Conservation (phyloP, 1,139 yeast genomes). For the Starmera stellimalicola region DNA sequence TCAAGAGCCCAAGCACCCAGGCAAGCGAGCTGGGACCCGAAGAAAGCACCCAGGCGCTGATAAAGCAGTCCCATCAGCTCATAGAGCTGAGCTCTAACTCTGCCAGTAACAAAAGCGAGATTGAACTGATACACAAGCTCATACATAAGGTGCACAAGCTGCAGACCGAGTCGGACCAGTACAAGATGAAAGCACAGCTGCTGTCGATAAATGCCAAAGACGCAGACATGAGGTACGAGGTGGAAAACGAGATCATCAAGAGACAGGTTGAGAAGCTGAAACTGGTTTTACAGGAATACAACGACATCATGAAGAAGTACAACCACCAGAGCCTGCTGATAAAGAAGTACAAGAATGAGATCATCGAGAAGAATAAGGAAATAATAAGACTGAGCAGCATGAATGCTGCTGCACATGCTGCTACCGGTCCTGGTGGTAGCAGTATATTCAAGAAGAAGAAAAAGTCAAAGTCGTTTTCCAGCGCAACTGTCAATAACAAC, state of each 20-base stretch:
- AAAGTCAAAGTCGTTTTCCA: constrained; percentile 7
- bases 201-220: constrained; percentile 16
- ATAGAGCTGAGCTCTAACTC: no score
- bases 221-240: constrained; percentile 29
- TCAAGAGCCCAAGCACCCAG: background rate
- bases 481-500: background rate
- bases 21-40: no score
- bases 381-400: constrained; percentile 22
- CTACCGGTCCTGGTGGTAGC: constrained; percentile 10
- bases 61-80: no score
- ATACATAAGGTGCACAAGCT: background rate
- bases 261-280: constrained; percentile 40
- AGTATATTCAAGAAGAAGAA: constrained; percentile 3
- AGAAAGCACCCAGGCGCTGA: no score
- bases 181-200: constrained; percentile 14
- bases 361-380: constrained; percentile 32
- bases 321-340: constrained; percentile 30
- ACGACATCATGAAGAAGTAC: constrained; percentile 27
- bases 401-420: constrained; percentile 14
- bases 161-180: constrained; percentile 11
- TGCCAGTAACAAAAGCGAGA: no score
- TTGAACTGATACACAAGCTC: constrained; percentile 6
- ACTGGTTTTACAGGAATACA: constrained; percentile 22
- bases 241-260: constrained; percentile 34
- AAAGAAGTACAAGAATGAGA: constrained; percentile 32